Percentiles rank a stretch among this genome's conserved stretches.
phyloP scores from a whole-genome alignment of 1,139 yeast genomes.

The Zhuliangozyma blackwelliae region DNA sequence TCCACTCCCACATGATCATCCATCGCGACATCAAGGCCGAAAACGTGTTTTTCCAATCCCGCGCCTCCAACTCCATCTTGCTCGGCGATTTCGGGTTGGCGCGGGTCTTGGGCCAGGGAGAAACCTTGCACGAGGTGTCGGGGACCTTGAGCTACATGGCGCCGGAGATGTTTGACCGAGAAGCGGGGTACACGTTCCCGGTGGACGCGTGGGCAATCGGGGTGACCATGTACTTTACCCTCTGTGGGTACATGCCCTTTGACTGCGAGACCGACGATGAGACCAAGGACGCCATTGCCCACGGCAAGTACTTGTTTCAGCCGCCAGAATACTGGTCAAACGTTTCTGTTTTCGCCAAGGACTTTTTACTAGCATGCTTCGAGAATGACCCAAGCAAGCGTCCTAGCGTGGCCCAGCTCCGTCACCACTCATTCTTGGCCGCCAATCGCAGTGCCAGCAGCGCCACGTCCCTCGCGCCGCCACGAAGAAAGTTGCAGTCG shows the following conservation, averaged over 20 bases:
- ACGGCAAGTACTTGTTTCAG: slow-evolving; percentile 56
- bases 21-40: slow-evolving; percentile 44
- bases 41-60: slow-evolving; percentile 28
- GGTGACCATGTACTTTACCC: slow-evolving; percentile 65
- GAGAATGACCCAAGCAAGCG: too few species aligned
- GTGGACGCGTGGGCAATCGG: slow-evolving; percentile 82
- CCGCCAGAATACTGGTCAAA: slow-evolving; percentile 58
- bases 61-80: slow-evolving; percentile 33
- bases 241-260: slow-evolving; percentile 76
- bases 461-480: too few species aligned
- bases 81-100: slow-evolving; percentile 76
- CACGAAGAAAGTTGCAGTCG: too few species aligned
- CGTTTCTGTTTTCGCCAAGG: slow-evolving; percentile 52
- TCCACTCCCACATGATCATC: slow-evolving; percentile 32
- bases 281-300: slow-evolving; percentile 57
- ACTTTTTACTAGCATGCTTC: slow-evolving; percentile 59
- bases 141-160: slow-evolving; percentile 80
- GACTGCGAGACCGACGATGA: slow-evolving; percentile 72
- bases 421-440: too few species aligned
- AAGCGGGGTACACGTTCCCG: slow-evolving; percentile 52
- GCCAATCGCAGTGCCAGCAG: too few species aligned
- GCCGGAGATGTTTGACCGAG: slow-evolving; percentile 54
- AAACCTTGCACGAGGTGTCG: slow-evolving; percentile 27
- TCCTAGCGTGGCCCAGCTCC: too few species aligned
- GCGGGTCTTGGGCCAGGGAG: slow-evolving; percentile 23